Percentiles rank a stretch among this genome's conserved stretches.
phyloP scores from a whole-genome alignment of 495 filamentous ascomycete species.

The Jackrogersella minutella region DNA sequence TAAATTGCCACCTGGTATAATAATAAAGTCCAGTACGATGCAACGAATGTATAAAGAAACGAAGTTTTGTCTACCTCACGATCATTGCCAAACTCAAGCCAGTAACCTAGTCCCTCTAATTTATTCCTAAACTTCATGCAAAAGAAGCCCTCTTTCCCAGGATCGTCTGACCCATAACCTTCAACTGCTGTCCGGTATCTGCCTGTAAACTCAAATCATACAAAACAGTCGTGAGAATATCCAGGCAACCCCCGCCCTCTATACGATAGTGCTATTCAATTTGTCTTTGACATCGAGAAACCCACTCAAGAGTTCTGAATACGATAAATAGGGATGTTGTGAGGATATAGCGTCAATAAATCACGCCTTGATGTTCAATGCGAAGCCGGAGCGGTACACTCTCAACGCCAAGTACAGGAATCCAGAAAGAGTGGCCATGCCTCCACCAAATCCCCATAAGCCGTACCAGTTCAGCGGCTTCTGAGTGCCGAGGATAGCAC shows the following conservation, averaged over 20 bases:
- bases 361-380: constrained; percentile 33
- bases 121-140: neutral
- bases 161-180: neutral
- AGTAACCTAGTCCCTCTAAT: neutral
- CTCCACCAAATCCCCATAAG: constrained; percentile 50
- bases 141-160: neutral
- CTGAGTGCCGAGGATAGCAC: constrained; percentile 41
- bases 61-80: constrained; percentile 19
- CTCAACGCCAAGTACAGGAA: constrained; percentile 19
- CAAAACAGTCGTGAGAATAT: neutral
- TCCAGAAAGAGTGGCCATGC: constrained; percentile 41
- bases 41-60: constrained; percentile 29
- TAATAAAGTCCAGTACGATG: constrained; percentile 6
- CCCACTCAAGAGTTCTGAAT: neutral
- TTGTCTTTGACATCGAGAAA: neutral
- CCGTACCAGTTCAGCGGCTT: constrained; percentile 41
- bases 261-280: neutral
- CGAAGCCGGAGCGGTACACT: constrained; percentile 35
- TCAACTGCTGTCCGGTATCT: neutral
- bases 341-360: neutral
- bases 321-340: neutral
- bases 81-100: constrained; percentile 10
- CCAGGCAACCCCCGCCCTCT: neutral
- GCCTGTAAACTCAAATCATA: constrained; percentile 2
- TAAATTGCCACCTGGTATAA: neutral